phyloP scores from a whole-genome alignment of 805 yeast species.

The Myxozyma lipomycoides region DNA sequence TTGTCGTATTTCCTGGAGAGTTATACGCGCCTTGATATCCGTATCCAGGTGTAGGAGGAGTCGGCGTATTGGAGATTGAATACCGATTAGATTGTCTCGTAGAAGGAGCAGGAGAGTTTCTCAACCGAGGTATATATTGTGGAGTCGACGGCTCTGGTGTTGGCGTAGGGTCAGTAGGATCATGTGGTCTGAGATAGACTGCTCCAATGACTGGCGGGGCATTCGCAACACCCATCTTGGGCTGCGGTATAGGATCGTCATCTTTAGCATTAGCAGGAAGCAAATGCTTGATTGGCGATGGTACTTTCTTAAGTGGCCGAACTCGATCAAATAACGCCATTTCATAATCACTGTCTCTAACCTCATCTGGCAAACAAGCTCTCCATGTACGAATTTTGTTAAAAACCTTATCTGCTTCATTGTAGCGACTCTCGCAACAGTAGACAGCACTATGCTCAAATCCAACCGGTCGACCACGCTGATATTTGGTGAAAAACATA shows the following conservation, averaged over 20 bases:
- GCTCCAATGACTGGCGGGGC: conserved; percentile 96
- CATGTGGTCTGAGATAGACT: conserved; percentile 72
- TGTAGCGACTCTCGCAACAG: conserved; percentile 91
- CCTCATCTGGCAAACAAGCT: conserved; percentile 96
- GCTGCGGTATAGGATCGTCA: conserved; percentile 74
- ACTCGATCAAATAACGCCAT: conserved; percentile 67
- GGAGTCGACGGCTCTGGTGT: conserved; percentile 15
- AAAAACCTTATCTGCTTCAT: conserved; percentile 83
- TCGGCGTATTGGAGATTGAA: conserved; percentile 13
- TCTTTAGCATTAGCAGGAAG: conserved; percentile 70
- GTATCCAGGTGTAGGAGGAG: conserved; percentile 9
- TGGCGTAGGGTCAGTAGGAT: conserved; percentile 53
- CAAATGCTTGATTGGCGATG: conserved; percentile 78
- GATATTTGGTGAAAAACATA: conserved; percentile 88
- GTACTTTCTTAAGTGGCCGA: conserved; percentile 66
- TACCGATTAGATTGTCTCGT: conserved; percentile 3
- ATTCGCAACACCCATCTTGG: conserved; percentile 71
- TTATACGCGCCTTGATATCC: conserved; percentile 4
- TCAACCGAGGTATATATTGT: conserved; percentile 19
- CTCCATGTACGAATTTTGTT: conserved; percentile 97
- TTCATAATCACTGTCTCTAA: conserved; percentile 59
- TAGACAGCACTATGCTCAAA: conserved; percentile 67
- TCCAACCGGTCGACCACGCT: conserved; percentile 87
- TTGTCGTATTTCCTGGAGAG: conserved; percentile 2
- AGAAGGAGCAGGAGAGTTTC: conserved; percentile 10